phyloP scores from a whole-genome alignment of 345 rosid genomes.

The Rhodamnia rubescens region DNA sequence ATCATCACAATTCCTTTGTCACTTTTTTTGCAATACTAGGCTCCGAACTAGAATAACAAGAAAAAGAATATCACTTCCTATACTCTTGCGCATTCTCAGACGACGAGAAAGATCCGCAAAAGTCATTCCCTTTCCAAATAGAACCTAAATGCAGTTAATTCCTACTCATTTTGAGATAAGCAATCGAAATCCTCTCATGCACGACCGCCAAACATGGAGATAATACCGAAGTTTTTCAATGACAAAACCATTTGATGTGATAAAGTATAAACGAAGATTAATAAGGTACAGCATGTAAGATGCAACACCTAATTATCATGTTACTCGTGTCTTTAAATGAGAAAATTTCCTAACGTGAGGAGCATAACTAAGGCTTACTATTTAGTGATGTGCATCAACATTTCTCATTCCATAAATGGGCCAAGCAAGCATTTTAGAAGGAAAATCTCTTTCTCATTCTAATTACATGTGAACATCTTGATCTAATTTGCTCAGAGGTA shows the following conservation, averaged over 20 bases:
- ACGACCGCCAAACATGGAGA: not conserved
- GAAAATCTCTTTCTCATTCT: not conserved
- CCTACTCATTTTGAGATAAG: not conserved
- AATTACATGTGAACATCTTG: not conserved
- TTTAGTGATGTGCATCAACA: not conserved
- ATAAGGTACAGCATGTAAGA: not conserved
- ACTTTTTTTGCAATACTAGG: not conserved
- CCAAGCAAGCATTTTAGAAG: not conserved
- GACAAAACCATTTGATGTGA: not conserved
- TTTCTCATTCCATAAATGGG: not conserved
- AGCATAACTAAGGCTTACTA: not conserved
- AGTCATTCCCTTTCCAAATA: not conserved
- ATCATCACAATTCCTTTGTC: not conserved
- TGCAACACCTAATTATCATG: not conserved
- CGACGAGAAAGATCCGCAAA: accelerated
- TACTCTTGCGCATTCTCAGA: not conserved
- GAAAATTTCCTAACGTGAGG: not conserved
- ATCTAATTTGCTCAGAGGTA: not conserved
- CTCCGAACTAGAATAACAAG: not conserved
- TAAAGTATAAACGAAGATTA: not conserved
- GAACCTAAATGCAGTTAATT: not conserved
- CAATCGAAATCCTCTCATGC: not conserved
- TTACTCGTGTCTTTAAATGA: not conserved
- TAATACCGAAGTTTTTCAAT: not conserved
- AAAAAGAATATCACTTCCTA: not conserved